Conservation (phyloP, 805 yeast species). For the Starmera dryadoides region DNA sequence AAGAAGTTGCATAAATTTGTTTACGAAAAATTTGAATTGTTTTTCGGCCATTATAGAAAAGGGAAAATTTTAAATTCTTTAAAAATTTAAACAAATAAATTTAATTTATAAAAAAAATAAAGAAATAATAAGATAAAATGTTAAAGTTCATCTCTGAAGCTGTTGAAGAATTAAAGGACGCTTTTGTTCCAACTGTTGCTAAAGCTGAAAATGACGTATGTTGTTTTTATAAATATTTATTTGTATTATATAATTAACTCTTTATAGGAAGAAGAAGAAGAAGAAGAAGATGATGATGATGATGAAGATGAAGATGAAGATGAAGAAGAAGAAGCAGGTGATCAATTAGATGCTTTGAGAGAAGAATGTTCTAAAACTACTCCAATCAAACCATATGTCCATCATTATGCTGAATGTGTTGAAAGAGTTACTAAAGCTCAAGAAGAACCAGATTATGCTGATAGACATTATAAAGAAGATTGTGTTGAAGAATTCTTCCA, state of each 20-base stretch:
- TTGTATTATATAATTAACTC: constrained; percentile 1
- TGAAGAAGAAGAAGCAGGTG: constrained; percentile 60
- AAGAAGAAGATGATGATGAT: constrained; percentile 32
- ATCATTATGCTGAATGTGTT: constrained; percentile 90
- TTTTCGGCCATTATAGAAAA: too few relatives aligned
- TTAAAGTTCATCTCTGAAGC: constrained; percentile 30
- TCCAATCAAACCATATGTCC: constrained; percentile 66
- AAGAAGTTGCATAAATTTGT: constrained; percentile 20
- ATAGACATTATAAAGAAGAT: constrained; percentile 83
- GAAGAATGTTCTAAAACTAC: constrained; percentile 64
- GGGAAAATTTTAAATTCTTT: not conserved
- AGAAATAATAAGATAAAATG: constrained; percentile 14
- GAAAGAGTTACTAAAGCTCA: constrained; percentile 88
- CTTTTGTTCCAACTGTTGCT: constrained; percentile 71
- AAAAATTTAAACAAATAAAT: too few relatives aligned
- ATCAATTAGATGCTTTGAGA: constrained; percentile 56
- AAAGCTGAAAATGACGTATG: constrained; percentile 56
- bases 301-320: constrained; percentile 66
- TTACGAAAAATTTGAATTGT: constrained; percentile 7
- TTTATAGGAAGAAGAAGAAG: constrained; percentile 15
- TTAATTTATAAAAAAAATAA: too few relatives aligned
- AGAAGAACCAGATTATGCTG: constrained; percentile 80
- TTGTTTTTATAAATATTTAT: constrained; percentile 1
- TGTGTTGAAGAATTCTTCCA: constrained; percentile 98
- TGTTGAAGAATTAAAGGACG: constrained; percentile 65